Base-by-base conservation (phyloP, 2,329 filamentous ascomycete genomes). In the Nectriaceae sp. region DNA sequence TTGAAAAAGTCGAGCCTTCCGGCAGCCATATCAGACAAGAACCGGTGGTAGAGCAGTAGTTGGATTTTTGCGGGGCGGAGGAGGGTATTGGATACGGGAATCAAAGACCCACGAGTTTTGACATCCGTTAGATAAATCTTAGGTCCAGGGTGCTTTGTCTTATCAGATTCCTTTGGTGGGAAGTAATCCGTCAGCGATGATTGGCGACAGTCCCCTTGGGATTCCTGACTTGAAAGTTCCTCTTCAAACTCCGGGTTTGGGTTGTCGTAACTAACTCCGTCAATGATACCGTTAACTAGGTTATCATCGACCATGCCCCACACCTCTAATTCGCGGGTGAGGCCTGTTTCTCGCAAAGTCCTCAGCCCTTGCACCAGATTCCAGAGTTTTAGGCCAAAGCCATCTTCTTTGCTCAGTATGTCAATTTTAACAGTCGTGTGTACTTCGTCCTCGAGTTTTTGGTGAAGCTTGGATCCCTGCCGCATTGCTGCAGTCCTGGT, bases 281-380 rank as follows among this genome's bases (percentile, higher is more conserved):
- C 94, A 54, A 99, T 95, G 42, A 97, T 75, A 2, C 94, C 94
- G 59, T 89, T 94, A 50, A 97, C 84, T 19, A 97, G 75, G 59
- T 95, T 82, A 2, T 87, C 90, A 48, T 94, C 85, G 2, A 97
- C 68, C 11, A 88, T 72, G 0, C 93, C 94, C 90, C 93, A 97
- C 3, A 97, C 78, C 60, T 91, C 87, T 21, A 93, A 67, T 68
- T 93, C 89, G 16, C 89, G 76, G 3, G 89, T 91, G 49, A 87
- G 73, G 3, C 89, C 89, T 2, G 78, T 85, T 11, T 88, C 81
- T 4, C 86, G 77, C 44, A 93, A 71, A 2, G 85, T 90, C 16
- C 89, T 82, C 42, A 97, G 64, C 0, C 92, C 91, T 63, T 96
- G 89, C 26, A 97, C 87, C 10, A 94, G 77, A 66, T 97, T 97